These are phyloP conservation scores for Sorghum bicolor DNA, from an alignment of 176 grass and related monocot species.

Conservation along the genomic window DNA sequence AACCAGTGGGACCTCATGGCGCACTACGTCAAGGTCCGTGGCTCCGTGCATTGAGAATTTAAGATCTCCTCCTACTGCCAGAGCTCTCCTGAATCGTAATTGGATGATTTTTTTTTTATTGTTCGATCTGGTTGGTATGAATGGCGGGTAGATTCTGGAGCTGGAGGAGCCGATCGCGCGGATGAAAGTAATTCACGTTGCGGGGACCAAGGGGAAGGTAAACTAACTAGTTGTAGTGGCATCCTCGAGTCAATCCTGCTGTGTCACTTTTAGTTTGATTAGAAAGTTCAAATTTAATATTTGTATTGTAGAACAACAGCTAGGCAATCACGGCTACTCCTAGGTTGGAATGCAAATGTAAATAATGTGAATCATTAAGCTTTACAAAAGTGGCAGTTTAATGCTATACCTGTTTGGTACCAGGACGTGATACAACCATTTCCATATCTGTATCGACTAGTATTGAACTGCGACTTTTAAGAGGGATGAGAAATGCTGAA, in stretches of 20 bases:
- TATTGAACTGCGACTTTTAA: neutral
- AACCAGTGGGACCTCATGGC: constrained; percentile 84
- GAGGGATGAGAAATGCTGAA: constrained; percentile 6
- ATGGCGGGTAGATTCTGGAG: constrained; percentile 45
- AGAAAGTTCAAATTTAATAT: neutral
- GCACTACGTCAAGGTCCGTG: constrained; percentile 66
- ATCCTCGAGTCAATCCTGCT: neutral
- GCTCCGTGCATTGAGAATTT: neutral
- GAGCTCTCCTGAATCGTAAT: neutral
- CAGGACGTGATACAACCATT: neutral
- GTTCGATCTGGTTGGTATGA: neutral
- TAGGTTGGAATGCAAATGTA: neutral
- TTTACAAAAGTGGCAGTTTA: neutral
- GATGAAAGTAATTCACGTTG: constrained; percentile 88
- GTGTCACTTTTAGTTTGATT: neutral
- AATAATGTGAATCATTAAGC: neutral
- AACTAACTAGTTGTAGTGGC: neutral
- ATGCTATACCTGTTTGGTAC: neutral
- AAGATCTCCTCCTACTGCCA: neutral
- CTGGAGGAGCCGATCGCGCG: constrained; percentile 61
- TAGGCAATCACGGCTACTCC: neutral
- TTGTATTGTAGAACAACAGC: neutral
- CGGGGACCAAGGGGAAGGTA: constrained; percentile 97
- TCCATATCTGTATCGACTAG: neutral
- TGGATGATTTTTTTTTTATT: neutral